Evolutionary conservation across 192 early-diverging fungal genomes (phyloP), one percentile per base, ranked within the genome.

Genomic region (Geosiphon pyriformis): DNA sequence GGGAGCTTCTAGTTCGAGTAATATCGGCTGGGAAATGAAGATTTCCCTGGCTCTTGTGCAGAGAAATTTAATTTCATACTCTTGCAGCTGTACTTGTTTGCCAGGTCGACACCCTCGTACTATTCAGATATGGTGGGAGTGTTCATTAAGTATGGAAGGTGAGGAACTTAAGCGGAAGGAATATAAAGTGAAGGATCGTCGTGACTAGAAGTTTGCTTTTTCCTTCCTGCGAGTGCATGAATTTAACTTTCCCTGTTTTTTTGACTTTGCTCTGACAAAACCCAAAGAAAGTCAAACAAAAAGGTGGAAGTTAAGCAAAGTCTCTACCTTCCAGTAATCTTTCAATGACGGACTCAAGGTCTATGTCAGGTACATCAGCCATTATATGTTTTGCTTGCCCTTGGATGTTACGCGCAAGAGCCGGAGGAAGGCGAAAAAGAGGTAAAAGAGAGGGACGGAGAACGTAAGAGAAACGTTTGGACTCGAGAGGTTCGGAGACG

Each of bases 21-120:
- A 82, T 61, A 96, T 93, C 50, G 92, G 92, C 72, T 94, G 95
- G 75, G 73, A 85, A 72, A 98, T 89, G 76, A 98, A 95, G 62
- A 96, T 91, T 73, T 98, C 95, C 46, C 95, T 86, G 32, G 93
- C 90, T 60, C 91, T 93, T 64, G 83, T 88, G 81, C 95, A 98
- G 35, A 98, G 83, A 78, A 83, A 96, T 63, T 91, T 88, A 75
- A 98, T 95, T 82, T 98, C 95, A 67, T 92, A 80, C 77, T 98
- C 95, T 48, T 84, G 88, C 31, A 98, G 88, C 72, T 94, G 91
- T 12, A 98, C 95, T 79, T 98, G 94, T 74, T 94, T 93, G 29
- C 95, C 95, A 46, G 95, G 95, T 70, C 94, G 83, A 68, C 89
- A 89, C 70, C 95, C 95, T 70, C 95, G 82, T 50, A 98, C 95